These are phyloP conservation scores for Aspergillus fischeri DNA, from an alignment of 2,329 filamentous ascomycete genomes.

Conservation along the genomic window DNA sequence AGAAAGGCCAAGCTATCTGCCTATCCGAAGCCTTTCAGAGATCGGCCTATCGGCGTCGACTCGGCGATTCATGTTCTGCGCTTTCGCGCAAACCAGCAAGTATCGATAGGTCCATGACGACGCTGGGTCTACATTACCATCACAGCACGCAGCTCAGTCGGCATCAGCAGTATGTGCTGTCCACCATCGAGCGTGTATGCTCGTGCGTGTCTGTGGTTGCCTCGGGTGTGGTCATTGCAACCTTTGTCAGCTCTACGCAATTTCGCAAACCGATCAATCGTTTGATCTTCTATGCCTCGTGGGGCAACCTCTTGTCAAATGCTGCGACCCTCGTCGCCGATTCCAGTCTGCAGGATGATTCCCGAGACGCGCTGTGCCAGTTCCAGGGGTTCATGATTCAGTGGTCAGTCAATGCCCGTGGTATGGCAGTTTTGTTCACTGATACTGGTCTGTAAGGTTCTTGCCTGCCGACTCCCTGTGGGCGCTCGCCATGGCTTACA, in stretches of 20 bases:
- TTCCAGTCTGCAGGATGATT: slow-evolving; percentile 46
- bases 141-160: neutral
- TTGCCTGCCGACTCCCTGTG: slow-evolving; percentile 68
- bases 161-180: slow-evolving; percentile 5
- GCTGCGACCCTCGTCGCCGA: slow-evolving; percentile 67
- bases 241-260: slow-evolving; percentile 12
- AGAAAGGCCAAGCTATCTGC: too few species aligned
- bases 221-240: slow-evolving; percentile 17
- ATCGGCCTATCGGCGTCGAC: too few species aligned
- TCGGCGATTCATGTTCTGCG: neutral
- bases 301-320: slow-evolving; percentile 71
- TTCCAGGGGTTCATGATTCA: slow-evolving; percentile 73
- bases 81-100: too few species aligned
- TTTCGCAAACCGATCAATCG: slow-evolving; percentile 58
- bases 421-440: neutral
- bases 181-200: slow-evolving; percentile 17
- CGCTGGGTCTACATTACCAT: neutral
- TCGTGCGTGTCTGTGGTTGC: slow-evolving; percentile 17
- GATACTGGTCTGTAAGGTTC: slow-evolving; percentile 50
- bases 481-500: slow-evolving; percentile 73
- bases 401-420: slow-evolving; percentile 52
- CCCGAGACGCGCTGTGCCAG: slow-evolving; percentile 60
- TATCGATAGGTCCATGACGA: neutral
- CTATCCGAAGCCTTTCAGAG: too few species aligned
- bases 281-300: slow-evolving; percentile 72